Evolutionary conservation across 2,329 filamentous ascomycete genomes (phyloP), one percentile per base, ranked within the genome.

Genomic region (Sphaerostilbella broomeana): DNA sequence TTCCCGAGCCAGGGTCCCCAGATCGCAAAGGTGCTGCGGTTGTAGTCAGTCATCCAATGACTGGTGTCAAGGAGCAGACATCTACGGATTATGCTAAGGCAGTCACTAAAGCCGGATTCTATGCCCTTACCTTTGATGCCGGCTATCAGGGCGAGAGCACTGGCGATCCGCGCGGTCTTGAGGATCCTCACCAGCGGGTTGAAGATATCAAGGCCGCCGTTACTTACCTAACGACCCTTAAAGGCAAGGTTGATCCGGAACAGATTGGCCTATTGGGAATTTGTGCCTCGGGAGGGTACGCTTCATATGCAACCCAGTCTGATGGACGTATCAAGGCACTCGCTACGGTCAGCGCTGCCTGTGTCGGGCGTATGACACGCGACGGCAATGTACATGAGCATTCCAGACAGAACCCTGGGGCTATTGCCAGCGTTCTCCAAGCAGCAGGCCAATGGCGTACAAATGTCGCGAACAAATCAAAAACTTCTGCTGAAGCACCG

Each of bases 251-350:
- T 13, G 52, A 64, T 38, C 36, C 51, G 1, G 45, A 57, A 2
- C 47, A 48, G n/a, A 67, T 68, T 21, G 62, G 55, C 4, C 55
- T 57, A 2, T 46, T 67, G 1, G 64, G 64, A 2, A 61, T 68
- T 37, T 66, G 62, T 38, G 59, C 56, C 2, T 56, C 53, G 1
- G 63, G 64, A 10, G 60, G 59, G 7, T 67, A 65, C 35, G 54
- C 49, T 2, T 45, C 53, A 6, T 55, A 51, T 34, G 60, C 63
- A 2, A 56, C 64, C 6, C 54, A 59, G 38, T 51, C 57, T 4
- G 59, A 68, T 32, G 29, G 42, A 8, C 62, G 64, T n/a, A 60
- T 68, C 46, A 59, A 59, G 38, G 62, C 61, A 6, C 44, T 62
- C 6, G 63, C 58, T 3, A 61, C 57, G 3, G 42, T 59, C 10